phyloP scores from a whole-genome alignment of 2,329 filamentous ascomycete genomes.

The Neonectria faginata region DNA sequence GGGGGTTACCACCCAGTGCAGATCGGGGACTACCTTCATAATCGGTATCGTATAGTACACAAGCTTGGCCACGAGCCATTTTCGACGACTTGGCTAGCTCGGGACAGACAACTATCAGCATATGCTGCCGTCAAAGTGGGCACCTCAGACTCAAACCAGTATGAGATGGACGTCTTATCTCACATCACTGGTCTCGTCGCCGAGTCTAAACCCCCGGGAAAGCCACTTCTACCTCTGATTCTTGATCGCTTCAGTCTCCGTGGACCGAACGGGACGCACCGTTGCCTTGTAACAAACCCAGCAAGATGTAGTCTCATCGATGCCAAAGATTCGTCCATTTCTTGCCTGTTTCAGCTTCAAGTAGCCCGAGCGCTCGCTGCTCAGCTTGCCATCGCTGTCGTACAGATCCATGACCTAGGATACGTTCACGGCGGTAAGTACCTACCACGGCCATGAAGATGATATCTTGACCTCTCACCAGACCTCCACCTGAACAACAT shows the following conservation, averaged over 20 bases:
- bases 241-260: background rate
- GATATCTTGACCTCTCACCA: too few relatives aligned
- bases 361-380: constrained; percentile 45
- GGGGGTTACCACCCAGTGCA: background rate
- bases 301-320: constrained; percentile 42
- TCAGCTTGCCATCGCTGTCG: constrained; percentile 47
- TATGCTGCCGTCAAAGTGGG: background rate
- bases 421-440: constrained; percentile 49
- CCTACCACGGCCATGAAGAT: background rate
- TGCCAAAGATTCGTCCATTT: constrained; percentile 19
- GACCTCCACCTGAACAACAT: constrained; percentile 52
- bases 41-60: background rate
- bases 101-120: background rate
- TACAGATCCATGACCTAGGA: constrained; percentile 45
- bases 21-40: background rate
- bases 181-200: background rate
- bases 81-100: background rate
- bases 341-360: constrained; percentile 41
- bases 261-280: background rate
- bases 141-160: background rate
- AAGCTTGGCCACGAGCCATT: background rate
- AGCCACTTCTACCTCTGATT: background rate
- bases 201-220: background rate
- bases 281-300: background rate
- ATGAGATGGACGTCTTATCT: background rate